Conservation (phyloP, 1,284 basidiomycete species). For the Fomitopsis betulina region DNA sequence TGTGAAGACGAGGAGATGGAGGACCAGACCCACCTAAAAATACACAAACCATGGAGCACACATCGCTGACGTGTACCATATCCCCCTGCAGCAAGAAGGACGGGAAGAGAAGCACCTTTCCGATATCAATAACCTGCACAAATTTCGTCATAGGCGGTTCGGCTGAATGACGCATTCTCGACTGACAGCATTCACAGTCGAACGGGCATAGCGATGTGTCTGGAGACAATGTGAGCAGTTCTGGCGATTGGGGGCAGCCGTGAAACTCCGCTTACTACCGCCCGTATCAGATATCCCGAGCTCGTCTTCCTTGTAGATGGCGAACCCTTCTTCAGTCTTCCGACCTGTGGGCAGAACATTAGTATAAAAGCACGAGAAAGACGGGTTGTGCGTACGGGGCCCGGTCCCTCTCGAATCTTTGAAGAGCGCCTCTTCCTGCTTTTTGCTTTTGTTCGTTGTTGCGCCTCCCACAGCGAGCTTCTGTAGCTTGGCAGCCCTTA, state of each 20-base stretch:
- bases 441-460: conserved; percentile 24
- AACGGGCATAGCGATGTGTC: conserved; percentile 31
- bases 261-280: conserved; percentile 56
- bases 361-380: conserved; percentile 1
- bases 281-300: conserved; percentile 69
- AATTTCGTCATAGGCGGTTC: not conserved
- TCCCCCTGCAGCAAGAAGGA: not conserved
- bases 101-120: not conserved
- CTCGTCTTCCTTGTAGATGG: conserved; percentile 85
- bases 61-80: not conserved
- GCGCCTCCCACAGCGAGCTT: conserved; percentile 11
- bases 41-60: not conserved
- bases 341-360: conserved; percentile 46
- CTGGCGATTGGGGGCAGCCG: conserved; percentile 9
- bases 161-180: not conserved
- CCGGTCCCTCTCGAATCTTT: conserved; percentile 73
- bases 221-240: conserved; percentile 24
- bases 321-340: conserved; percentile 82
- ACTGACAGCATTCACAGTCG: conserved; percentile 32
- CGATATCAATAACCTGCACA: conserved; percentile 42
- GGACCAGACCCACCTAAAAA: not conserved
- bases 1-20: not conserved
- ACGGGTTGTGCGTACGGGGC: conserved; percentile 50
- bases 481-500: conserved; percentile 17
- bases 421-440: conserved; percentile 48